phyloP scores from a whole-genome alignment of 2,329 filamentous ascomycete species.

The Epichloe bromicola region DNA sequence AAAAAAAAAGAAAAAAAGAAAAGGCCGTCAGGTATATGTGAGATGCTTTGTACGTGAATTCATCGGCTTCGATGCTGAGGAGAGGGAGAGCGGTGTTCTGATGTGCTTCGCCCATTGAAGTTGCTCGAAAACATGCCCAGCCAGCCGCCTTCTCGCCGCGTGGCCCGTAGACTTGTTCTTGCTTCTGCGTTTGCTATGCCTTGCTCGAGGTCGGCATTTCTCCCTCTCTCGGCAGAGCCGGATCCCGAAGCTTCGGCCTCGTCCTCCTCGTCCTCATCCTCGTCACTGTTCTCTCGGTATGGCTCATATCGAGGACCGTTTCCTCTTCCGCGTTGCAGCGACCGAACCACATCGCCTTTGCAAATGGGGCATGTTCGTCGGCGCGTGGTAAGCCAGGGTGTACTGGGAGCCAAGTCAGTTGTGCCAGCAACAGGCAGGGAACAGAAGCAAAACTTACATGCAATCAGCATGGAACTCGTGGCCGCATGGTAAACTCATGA shows the following conservation, averaged over 20 bases:
- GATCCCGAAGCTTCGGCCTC: conserved; percentile 21
- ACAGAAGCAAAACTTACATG: conserved; percentile 60
- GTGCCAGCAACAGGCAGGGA: background rate
- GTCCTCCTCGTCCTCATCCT: conserved; percentile 22
- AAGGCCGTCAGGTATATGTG: background rate
- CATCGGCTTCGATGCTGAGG: conserved; percentile 12
- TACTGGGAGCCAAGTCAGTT: conserved; percentile 37
- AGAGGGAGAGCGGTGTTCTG: conserved; percentile 12
- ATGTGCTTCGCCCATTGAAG: conserved; percentile 8
- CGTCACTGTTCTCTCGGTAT: conserved; percentile 39
- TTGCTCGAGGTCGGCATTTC: conserved; percentile 30
- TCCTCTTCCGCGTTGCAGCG: conserved; percentile 41
- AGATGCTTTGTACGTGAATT: background rate
- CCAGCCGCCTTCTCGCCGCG: conserved; percentile 23
- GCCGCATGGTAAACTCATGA: conserved; percentile 95
- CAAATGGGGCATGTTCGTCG: conserved; percentile 97
- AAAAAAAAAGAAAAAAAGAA: background rate
- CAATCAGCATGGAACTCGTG: conserved; percentile 97
- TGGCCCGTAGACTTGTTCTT: conserved; percentile 8
- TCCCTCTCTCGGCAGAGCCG: conserved; percentile 16
- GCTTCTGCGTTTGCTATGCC: conserved; percentile 18
- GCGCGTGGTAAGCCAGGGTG: conserved; percentile 90
- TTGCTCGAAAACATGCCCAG: conserved; percentile 24
- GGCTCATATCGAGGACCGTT: conserved; percentile 40
- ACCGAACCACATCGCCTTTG: conserved; percentile 86